Conservation (phyloP, 163 green algal species). For the Scenedesmus sp. region DNA sequence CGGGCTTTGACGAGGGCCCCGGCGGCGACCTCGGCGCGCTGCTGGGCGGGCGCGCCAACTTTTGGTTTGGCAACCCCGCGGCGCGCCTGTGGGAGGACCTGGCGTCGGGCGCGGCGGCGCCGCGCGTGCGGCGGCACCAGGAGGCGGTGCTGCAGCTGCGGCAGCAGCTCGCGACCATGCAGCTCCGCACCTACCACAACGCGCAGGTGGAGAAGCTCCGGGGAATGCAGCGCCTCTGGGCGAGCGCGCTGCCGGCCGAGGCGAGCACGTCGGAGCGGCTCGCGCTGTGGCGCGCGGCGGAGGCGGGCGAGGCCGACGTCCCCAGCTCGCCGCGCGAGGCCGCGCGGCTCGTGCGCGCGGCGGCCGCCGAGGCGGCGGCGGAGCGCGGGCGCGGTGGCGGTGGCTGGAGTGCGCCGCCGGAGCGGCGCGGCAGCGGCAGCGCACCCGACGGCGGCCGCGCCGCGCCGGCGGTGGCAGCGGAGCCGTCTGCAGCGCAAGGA, state of each 20-base stretch:
- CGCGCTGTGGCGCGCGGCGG: slow-evolving; percentile 5
- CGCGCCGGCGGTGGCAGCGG: neutral
- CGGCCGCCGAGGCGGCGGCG: neutral
- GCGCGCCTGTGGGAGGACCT: slow-evolving; percentile 21
- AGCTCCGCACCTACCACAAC: slow-evolving; percentile 32
- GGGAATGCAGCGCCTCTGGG: slow-evolving; percentile 33
- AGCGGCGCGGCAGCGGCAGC: neutral
- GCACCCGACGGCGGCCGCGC: neutral
- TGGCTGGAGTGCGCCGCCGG: neutral
- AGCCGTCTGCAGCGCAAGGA: too few relatives aligned
- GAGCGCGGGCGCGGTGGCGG: neutral
- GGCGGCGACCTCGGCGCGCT: slow-evolving; percentile 4
- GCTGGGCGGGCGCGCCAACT: slow-evolving; percentile 5
- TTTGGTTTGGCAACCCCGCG: slow-evolving; percentile 18
- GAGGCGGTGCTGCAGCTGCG: slow-evolving; percentile 11
- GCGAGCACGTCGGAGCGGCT: slow-evolving; percentile 12
- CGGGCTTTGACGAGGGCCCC: neutral
- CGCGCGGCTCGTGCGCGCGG: neutral
- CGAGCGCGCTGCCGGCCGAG: neutral
- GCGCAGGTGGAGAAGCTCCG: slow-evolving; percentile 8
- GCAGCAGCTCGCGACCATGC: slow-evolving; percentile 29
- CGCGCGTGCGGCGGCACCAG: slow-evolving; percentile 10
- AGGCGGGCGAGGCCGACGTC: neutral
- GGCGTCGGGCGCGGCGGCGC: neutral
- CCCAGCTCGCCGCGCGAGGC: neutral